Conservation (phyloP, 2,329 filamentous ascomycete genomes). For the Aspergillus fumigatus region DNA sequence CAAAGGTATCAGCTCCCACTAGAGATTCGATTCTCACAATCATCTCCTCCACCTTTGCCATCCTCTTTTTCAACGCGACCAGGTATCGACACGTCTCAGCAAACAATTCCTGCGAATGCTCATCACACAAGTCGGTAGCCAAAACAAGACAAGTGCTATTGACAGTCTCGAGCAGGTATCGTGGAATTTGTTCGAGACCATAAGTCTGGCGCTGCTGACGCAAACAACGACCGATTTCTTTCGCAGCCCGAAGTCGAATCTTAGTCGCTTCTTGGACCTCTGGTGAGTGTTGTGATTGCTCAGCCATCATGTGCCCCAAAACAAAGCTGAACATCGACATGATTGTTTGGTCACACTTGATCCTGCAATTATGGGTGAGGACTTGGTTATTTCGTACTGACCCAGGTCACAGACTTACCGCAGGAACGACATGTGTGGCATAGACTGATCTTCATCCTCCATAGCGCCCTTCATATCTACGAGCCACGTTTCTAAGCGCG, state of each 20-base stretch:
- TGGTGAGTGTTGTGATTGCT: conserved; percentile 5
- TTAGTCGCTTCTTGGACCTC: conserved; percentile 10
- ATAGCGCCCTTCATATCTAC: conserved; percentile 14
- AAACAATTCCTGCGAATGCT: conserved; percentile 21
- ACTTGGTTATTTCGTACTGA: not conserved
- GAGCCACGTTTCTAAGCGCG: conserved; percentile 21
- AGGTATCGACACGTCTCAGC: conserved; percentile 25
- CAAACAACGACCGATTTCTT: conserved; percentile 25
- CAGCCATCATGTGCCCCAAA: conserved; percentile 13
- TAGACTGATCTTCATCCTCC: conserved; percentile 13
- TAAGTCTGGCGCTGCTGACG: conserved; percentile 24
- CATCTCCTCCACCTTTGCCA: conserved; percentile 18
- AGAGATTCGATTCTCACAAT: conserved; percentile 19
- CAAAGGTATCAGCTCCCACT: conserved; percentile 2
- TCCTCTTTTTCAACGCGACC: conserved; percentile 20
- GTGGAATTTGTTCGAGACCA: conserved; percentile 26
- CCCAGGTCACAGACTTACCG: conserved; percentile 19
- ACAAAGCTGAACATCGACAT: conserved; percentile 24
- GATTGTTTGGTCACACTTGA: conserved; percentile 24
- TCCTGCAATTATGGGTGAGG: conserved; percentile 18
- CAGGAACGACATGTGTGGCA: conserved; percentile 26
- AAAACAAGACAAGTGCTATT: conserved; percentile 20
- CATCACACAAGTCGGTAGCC: conserved; percentile 16
- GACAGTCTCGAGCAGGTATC: conserved; percentile 23
- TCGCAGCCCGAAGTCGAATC: conserved; percentile 17